Evolutionary conservation across 371 early-diverging fungal species (phyloP), one percentile per base, ranked within the genome.

Genomic region (Sporodiniella umbellata): DNA sequence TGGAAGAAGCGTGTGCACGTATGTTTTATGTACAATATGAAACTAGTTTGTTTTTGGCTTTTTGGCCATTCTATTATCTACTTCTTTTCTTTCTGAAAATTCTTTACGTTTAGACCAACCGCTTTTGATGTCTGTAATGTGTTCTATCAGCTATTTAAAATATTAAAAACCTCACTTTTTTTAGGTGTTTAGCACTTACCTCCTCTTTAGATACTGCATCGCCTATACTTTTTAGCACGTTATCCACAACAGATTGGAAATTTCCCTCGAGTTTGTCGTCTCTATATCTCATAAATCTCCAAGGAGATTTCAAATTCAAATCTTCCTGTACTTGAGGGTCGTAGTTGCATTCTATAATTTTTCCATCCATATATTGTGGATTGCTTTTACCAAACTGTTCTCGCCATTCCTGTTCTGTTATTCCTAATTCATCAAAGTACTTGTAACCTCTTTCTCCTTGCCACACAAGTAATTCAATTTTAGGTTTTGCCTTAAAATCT

Each of bases 221-320:
- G 2, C 58, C 31, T 31, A 96, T 91, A 62, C 93, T 91, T 19
- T 77, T 56, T 18, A 87, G 45, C 3, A 95, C 87, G 45, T 83
- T 87, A 11, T 74, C 58, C 10, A 90, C 87, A 0, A 88, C 84
- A 18, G 76, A 67, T 14, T 72, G 58, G 53, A 91, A 89, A 60
- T 96, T 96, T 4, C 85, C 93, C 25, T 85, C 79, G 0, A 70
- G 66, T 62, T 96, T 96, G 66, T 96, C 97, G 31, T 84, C 80
- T 54, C 97, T 81, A 56, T 87, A 88, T 28, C 93, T 79, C 82
- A 95, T 80, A 51, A 94, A 88, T 21, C 80, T 62, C 97, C 97
- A 96, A 4, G 78, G 74, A 5, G 72, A 72, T 15, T 38, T 53
- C 19, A 78, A 55, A 15, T 62, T 43, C 11, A 59, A 45, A 8